Evolutionary conservation across 495 filamentous ascomycete genomes (phyloP).

Genomic region (Eremomyces bilateralis): DNA sequence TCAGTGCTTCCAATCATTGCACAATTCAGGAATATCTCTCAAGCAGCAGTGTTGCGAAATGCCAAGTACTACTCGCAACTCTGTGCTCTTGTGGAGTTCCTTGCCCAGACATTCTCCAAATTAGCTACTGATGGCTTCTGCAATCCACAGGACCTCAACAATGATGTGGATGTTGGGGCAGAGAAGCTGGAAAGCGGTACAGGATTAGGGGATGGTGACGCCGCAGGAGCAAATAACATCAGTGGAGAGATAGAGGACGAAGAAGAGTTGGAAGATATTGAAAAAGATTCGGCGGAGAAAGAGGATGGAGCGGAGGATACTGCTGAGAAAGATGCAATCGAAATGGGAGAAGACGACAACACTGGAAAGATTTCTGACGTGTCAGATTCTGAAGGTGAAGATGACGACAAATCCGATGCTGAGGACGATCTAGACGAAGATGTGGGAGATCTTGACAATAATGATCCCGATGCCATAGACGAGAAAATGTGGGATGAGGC

Average conservation of each 20-base stretch:
- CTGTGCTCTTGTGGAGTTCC: too few species aligned
- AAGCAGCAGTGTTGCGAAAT: too few species aligned
- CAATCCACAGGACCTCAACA: slow-evolving; percentile 52
- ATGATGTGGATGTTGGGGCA: slow-evolving; percentile 36
- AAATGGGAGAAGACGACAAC: slow-evolving; percentile 82
- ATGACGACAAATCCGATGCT: slow-evolving; percentile 31
- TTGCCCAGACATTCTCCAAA: slow-evolving; percentile 53
- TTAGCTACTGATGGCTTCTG: slow-evolving; percentile 77
- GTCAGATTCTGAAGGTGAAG: slow-evolving; percentile 32
- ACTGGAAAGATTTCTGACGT: slow-evolving; percentile 57
- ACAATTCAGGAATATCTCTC: too few species aligned
- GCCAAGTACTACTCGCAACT: too few species aligned
- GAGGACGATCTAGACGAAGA: slow-evolving; percentile 69
- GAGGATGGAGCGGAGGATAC: slow-evolving; percentile 23
- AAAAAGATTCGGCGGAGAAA: slow-evolving; percentile 36
- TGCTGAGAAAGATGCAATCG: slow-evolving; percentile 57
- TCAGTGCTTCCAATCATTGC: too few species aligned
- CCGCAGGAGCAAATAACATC: slow-evolving; percentile 82
- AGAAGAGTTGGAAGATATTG: slow-evolving; percentile 80
- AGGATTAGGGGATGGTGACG: slow-evolving; percentile 88
- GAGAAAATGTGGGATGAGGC: slow-evolving; percentile 96
- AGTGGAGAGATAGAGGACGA: slow-evolving; percentile 89
- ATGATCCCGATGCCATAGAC: slow-evolving; percentile 73
- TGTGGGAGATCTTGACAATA: slow-evolving; percentile 67
- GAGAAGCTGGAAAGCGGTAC: slow-evolving; percentile 80